Conservation (phyloP, 2,329 filamentous ascomycete species). For the Cucurbitaria berberidis region DNA sequence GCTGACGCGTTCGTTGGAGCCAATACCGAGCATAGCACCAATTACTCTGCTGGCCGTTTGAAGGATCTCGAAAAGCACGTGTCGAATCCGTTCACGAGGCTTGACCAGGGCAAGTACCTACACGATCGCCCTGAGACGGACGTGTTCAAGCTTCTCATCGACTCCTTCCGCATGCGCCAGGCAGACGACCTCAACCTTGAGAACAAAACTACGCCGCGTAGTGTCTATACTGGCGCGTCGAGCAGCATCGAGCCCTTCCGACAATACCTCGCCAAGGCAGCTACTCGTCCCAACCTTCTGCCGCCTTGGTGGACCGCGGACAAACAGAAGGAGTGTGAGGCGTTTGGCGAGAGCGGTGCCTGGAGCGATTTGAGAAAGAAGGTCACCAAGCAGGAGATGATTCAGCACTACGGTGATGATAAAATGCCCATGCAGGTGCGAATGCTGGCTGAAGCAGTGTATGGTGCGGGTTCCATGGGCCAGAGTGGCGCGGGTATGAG, state of each 20-base stretch:
- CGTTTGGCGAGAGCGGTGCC: conserved; percentile 16
- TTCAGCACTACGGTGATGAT: conserved; percentile 27
- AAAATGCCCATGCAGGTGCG: conserved; percentile 36
- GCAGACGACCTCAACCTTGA: conserved; percentile 26
- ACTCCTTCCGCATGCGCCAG: conserved; percentile 36
- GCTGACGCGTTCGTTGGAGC: background rate
- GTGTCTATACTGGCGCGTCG: conserved; percentile 22
- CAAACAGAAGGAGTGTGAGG: conserved; percentile 28
- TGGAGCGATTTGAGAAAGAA: conserved; percentile 24
- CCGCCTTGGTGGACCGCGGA: conserved; percentile 32
- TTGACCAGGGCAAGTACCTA: conserved; percentile 31
- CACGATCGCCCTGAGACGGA: conserved; percentile 33
- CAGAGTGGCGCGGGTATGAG: conserved; percentile 22
- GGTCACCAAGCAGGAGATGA: conserved; percentile 24
- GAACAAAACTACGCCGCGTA: conserved; percentile 13
- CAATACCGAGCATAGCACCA: conserved; percentile 5
- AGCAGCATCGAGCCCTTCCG: conserved; percentile 20
- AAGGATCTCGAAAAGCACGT: conserved; percentile 24
- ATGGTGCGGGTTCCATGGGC: conserved; percentile 20
- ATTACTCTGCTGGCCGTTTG: conserved; percentile 5
- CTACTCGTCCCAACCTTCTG: conserved; percentile 13
- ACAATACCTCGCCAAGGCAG: conserved; percentile 21
- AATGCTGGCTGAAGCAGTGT: conserved; percentile 32
- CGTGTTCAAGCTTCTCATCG: conserved; percentile 39
- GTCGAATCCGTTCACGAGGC: conserved; percentile 28